These are phyloP conservation scores for Pterocarpus macrocarpus DNA, from an alignment of 306 rosid species.

Conservation along the genomic window DNA sequence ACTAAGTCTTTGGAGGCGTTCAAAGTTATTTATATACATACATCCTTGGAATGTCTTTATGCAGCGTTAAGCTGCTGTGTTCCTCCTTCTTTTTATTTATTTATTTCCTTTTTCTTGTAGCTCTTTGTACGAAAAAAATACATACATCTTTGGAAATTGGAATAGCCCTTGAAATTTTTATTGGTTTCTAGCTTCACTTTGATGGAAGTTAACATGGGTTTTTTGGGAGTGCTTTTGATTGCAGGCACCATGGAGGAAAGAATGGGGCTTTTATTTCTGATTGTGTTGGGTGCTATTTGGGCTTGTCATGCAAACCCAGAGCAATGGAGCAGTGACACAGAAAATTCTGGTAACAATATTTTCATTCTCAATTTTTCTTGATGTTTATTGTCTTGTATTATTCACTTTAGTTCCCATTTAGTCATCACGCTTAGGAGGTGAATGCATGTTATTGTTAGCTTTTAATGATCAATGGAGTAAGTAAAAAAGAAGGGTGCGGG, in stretches of 20 bases:
- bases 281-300: slow-evolving; percentile 67
- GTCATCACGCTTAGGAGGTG: neutral
- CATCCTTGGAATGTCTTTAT: too few species aligned
- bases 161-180: neutral
- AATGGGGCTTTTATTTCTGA: slow-evolving; percentile 63
- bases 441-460: neutral
- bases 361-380: neutral
- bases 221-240: slow-evolving; percentile 30
- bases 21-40: slow-evolving; percentile 7
- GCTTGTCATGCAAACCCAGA: slow-evolving; percentile 56
- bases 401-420: slow-evolving; percentile 17
- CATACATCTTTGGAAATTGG: neutral
- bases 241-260: slow-evolving; percentile 68
- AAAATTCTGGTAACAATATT: slow-evolving; percentile 31
- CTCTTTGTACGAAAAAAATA: too few species aligned
- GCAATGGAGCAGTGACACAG: neutral
- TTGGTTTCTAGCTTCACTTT: neutral
- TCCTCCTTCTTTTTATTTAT: too few species aligned
- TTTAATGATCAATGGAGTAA: neutral
- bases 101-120: too few species aligned
- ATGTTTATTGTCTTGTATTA: neutral
- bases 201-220: slow-evolving; percentile 23
- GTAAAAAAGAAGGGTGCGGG: neutral
- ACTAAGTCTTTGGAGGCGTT: neutral
- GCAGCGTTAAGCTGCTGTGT: too few species aligned